Evolutionary conservation across 139 green algal genomes (phyloP).

Genomic region (Micractinium conductrix): DNA sequence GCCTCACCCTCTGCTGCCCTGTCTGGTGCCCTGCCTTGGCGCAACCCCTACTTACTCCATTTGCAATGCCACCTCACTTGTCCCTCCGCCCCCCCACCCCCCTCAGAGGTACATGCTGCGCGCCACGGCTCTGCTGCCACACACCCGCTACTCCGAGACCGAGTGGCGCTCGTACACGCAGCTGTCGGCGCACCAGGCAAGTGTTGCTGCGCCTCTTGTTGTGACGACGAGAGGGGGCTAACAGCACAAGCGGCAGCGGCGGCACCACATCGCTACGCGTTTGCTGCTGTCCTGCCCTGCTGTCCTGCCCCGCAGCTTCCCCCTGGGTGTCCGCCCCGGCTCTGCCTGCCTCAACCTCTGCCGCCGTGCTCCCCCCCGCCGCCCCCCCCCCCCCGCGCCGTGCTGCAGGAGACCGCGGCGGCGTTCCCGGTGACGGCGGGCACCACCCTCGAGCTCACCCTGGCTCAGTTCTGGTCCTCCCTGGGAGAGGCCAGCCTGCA

Average conservation of each 20-base stretch:
- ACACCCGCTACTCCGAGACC: conserved; percentile 67
- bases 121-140: conserved; percentile 68
- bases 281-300: no score
- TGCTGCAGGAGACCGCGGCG: neutral
- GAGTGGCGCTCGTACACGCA: conserved; percentile 58
- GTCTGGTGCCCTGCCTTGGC: no score
- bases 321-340: no score
- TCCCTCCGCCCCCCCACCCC: conserved; percentile 6
- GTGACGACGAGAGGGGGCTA: no score
- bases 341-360: neutral
- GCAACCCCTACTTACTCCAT: no score
- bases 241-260: no score
- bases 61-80: no score
- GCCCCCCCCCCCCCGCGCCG: neutral
- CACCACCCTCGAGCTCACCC: conserved; percentile 81
- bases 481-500: neutral
- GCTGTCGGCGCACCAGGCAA: conserved; percentile 21
- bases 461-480: conserved; percentile 82
- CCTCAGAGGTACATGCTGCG: conserved; percentile 59
- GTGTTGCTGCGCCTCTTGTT: no score
- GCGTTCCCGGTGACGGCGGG: conserved; percentile 58
- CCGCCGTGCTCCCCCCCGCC: no score
- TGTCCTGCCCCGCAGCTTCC: no score
- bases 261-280: no score
- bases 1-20: no score